Evolutionary conservation across 768 basidiomycete genomes (phyloP).

Genomic region (Suillus decipiens): DNA sequence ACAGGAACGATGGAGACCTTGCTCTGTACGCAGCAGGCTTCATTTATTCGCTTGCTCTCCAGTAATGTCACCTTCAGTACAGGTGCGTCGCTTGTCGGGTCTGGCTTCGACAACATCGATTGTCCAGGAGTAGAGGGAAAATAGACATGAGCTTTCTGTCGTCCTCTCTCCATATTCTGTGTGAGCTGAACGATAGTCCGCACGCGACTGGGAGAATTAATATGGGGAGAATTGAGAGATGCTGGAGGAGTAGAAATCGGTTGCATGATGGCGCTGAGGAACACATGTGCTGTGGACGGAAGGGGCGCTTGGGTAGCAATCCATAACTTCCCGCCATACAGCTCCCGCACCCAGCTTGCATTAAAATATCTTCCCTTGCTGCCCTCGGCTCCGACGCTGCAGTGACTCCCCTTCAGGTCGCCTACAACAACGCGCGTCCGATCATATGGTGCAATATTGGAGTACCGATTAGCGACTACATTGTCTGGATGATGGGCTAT

Average conservation of each 20-base stretch:
- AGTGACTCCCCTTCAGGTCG: not conserved
- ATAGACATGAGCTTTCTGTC: conserved; percentile 76
- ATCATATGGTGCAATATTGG: conserved; percentile 78
- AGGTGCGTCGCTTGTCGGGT: conserved; percentile 39
- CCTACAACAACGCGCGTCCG: conserved; percentile 69
- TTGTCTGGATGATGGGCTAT: conserved; percentile 50
- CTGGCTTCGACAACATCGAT: conserved; percentile 47
- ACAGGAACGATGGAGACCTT: conserved; percentile 55
- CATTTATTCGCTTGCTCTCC: conserved; percentile 44
- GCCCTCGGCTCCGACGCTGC: conserved; percentile 14
- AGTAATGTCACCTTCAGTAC: conserved; percentile 62
- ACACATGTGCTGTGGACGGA: conserved; percentile 67
- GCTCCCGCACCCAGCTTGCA: conserved; percentile 83
- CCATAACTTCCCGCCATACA: conserved; percentile 75
- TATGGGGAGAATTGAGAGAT: conserved; percentile 18
- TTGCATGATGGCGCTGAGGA: conserved; percentile 69
- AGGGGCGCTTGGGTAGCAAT: conserved; percentile 86
- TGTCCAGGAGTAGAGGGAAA: conserved; percentile 66
- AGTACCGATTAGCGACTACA: conserved; percentile 62
- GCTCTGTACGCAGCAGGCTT: conserved; percentile 63
- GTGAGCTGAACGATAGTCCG: conserved; percentile 86
- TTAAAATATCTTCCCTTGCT: conserved; percentile 65
- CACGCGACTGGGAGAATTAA: conserved; percentile 42
- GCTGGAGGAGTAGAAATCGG: conserved; percentile 41
- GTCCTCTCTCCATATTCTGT: conserved; percentile 64